phyloP scores from a whole-genome alignment of 805 yeast species.

The Kuraishia cidri region DNA sequence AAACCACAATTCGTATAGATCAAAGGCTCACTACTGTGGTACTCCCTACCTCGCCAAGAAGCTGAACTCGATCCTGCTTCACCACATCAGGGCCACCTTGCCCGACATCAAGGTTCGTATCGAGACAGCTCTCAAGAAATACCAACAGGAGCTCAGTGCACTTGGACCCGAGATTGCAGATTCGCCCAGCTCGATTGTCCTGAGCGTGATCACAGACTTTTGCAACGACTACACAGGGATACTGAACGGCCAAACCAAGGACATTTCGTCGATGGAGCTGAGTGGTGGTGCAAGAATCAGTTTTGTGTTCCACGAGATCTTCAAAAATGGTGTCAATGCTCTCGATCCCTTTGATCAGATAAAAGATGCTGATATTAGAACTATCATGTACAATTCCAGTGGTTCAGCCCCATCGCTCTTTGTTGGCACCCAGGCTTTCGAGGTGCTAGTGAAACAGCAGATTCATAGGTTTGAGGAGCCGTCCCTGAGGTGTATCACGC shows the following conservation, averaged over 20 bases:
- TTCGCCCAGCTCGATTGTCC: slow-evolving; percentile 81
- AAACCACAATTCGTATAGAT: slow-evolving; percentile 81
- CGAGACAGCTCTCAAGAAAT: slow-evolving; percentile 76
- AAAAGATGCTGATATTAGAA: slow-evolving; percentile 91
- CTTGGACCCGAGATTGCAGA: slow-evolving; percentile 89
- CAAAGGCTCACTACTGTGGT: slow-evolving; percentile 95
- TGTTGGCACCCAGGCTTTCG: slow-evolving; percentile 97
- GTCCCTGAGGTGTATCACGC: slow-evolving; percentile 73
- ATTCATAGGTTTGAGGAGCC: slow-evolving; percentile 95
- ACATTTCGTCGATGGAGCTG: slow-evolving; percentile 78
- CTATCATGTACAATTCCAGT: slow-evolving; percentile 93
- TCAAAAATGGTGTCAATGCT: slow-evolving; percentile 83
- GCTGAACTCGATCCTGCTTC: slow-evolving; percentile 77
- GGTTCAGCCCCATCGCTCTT: slow-evolving; percentile 95
- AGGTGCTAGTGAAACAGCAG: slow-evolving; percentile 90
- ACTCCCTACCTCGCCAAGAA: slow-evolving; percentile 96
- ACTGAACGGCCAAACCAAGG: slow-evolving; percentile 87
- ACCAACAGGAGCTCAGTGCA: slow-evolving; percentile 64
- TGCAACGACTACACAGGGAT: slow-evolving; percentile 87
- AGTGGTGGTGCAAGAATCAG: slow-evolving; percentile 98
- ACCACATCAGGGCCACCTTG: slow-evolving; percentile 79
- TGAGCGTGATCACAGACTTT: slow-evolving; percentile 87
- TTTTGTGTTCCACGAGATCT: slow-evolving; percentile 94
- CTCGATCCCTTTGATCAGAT: slow-evolving; percentile 96
- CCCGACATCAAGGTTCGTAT: slow-evolving; percentile 93